Evolutionary conservation across 768 basidiomycete genomes (phyloP).

Genomic region (Mycena rebaudengoi): DNA sequence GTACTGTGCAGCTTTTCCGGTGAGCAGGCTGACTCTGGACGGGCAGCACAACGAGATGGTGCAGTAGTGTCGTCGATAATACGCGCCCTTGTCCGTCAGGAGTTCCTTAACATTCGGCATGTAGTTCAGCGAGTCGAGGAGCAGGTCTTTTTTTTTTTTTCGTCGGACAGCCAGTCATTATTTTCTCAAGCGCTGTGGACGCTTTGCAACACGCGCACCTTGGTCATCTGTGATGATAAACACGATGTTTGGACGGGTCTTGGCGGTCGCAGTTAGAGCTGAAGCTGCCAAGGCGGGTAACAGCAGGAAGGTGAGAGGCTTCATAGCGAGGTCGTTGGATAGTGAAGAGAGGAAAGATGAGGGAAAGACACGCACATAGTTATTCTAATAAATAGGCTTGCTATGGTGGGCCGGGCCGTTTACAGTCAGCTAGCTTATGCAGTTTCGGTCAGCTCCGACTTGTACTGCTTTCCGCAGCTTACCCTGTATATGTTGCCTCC

Average conservation of each 20-base stretch:
- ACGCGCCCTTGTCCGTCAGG: background rate
- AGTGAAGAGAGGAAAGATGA: no score
- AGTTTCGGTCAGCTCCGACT: no score
- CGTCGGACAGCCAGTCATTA: no score
- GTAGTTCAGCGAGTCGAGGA: background rate
- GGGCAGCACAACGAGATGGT: constrained; percentile 4
- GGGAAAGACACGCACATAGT: no score
- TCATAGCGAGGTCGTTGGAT: background rate
- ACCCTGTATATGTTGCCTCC: no score
- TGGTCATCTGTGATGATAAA: background rate
- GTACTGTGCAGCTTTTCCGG: background rate
- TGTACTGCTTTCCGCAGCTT: no score
- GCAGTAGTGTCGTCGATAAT: background rate
- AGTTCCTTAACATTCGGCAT: background rate
- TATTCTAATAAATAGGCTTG: no score
- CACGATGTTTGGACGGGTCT: background rate
- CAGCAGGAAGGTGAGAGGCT: background rate
- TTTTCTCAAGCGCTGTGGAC: no score
- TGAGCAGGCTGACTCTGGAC: background rate
- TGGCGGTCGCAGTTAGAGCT: background rate
- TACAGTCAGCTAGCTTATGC: no score
- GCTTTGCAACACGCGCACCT: no score
- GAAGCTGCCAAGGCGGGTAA: background rate
- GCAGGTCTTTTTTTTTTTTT: background rate
- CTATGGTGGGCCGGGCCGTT: no score